Percentiles rank a stretch among this genome's conserved stretches.
These are phyloP conservation scores for Coemansia sp. DNA, from an alignment of 192 early-diverging fungal species.

Conservation along the genomic window DNA sequence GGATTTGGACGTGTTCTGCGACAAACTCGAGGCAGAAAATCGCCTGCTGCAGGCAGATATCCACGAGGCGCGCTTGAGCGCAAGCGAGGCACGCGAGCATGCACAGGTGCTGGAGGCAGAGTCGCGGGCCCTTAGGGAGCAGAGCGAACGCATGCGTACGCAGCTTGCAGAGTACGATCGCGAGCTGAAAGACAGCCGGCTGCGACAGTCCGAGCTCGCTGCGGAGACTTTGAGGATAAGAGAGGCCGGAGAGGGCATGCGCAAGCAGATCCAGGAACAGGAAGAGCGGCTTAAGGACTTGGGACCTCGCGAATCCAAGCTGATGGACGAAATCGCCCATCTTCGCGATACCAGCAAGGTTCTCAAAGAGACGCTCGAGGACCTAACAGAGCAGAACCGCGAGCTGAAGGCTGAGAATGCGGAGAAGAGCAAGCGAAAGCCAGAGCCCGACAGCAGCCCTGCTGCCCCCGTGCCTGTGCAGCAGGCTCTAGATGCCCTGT, in stretches of 20 bases:
- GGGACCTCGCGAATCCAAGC: background rate
- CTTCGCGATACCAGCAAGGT: conserved; percentile 10
- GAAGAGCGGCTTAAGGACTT: background rate
- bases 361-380: conserved; percentile 26
- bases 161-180: conserved; percentile 8
- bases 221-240: background rate
- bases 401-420: conserved; percentile 20
- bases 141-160: background rate
- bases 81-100: background rate
- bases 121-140: background rate
- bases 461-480: background rate
- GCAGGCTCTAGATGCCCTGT: background rate
- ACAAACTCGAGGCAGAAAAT: conserved; percentile 23
- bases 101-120: conserved; percentile 1
- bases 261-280: conserved; percentile 9
- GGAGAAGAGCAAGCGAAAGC: background rate
- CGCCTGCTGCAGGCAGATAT: conserved; percentile 19
- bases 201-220: background rate
- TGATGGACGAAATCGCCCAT: conserved; percentile 3
- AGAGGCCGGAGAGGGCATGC: conserved; percentile 6
- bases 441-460: background rate
- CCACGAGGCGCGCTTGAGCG: background rate
- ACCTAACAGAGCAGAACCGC: conserved; percentile 28
- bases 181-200: background rate
- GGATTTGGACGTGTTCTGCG: conserved; percentile 13